Percentiles rank a stretch among this genome's conserved stretches.
These are phyloP conservation scores for Lotus japonicus DNA, from an alignment of 306 rosid genomes.

Conservation along the genomic window DNA sequence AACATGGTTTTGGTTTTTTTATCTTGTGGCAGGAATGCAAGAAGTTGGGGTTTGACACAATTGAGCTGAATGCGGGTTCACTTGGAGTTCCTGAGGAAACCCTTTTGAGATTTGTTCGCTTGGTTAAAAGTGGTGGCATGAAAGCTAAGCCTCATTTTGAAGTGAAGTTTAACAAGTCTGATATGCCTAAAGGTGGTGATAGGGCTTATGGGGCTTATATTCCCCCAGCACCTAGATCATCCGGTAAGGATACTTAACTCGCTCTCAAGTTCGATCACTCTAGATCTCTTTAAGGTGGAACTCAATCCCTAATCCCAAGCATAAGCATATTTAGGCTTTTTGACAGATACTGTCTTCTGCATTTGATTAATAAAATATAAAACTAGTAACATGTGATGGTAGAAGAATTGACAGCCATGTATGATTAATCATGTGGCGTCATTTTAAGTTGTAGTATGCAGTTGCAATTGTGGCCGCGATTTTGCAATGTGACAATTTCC, in stretches of 20 bases:
- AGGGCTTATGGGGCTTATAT: constrained; percentile 86
- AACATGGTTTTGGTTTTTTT: not conserved
- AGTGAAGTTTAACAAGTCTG: constrained; percentile 68
- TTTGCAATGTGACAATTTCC: no score
- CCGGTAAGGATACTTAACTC: constrained; percentile 36
- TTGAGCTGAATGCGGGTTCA: constrained; percentile 67
- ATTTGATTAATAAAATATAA: not conserved
- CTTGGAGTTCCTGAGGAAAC: constrained; percentile 82
- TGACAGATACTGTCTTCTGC: not conserved
- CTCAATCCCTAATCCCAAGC: not conserved
- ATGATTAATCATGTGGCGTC: not conserved
- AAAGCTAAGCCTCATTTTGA: constrained; percentile 76
- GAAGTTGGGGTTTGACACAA: constrained; percentile 74
- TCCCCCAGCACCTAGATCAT: constrained; percentile 61
- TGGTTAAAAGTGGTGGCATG: constrained; percentile 73
- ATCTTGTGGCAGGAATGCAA: constrained; percentile 63
- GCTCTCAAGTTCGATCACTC: not conserved
- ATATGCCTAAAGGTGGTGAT: constrained; percentile 54
- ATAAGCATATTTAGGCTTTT: not conserved
- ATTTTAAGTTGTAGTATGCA: no score
- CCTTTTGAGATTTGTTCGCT: constrained; percentile 65
- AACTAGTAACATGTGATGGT: not conserved
- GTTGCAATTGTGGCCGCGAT: no score
- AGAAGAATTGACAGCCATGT: not conserved
- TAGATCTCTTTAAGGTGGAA: not conserved